Evolutionary conservation across 1,139 yeast species (phyloP), one percentile per base, ranked within the genome.

Genomic region (Eremothecium sinecaudum): DNA sequence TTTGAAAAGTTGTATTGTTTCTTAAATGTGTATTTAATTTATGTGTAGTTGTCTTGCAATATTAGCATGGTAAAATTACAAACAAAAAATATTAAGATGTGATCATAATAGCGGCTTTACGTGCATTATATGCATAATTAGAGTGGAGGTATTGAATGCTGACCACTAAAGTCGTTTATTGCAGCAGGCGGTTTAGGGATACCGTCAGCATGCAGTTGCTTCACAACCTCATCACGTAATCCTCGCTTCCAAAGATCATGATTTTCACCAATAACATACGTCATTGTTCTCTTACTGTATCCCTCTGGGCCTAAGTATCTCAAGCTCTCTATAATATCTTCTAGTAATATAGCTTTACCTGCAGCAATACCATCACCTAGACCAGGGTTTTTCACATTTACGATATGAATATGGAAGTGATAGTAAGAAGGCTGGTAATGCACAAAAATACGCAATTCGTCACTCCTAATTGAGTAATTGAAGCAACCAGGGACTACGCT

Each of bases 341-440:
- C 94, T 28, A 90, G 59, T 24, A 87, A 59, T 13, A 84, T 66
- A 1, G 96, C 94, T 48, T 80, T 81, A 1, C 97, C 97, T 8
- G 73, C 75, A 10, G 74, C 64, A 32, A 77, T 70, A 2, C 87
- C 81, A 40, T 72, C 73, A 5, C 86, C 90, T 32, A 79, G 53
- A 1, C 93, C 94, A 1, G 77, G 74, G 45, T 81, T 82, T 16
- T 62, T 66, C 5, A 81, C 66, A 47, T 79, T 80, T 16, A 86
- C 94, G n/a, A 82, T 77, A 53, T 90, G 98, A 23, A 90, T 69
- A 55, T 90, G 98, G 64, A 90, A 79, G 52, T 90, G 97, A 53
- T 90, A 90, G 56, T 90, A 90, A 0, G 95, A 82, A 0, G 99
- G 99, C 43, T 87, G 97, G 56, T 90, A 86, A 56, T 86, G 97